A percentile compares a stretch with the other conserved stretches of the same genome.
Conservation (phyloP, 225 moss, liverwort and hornwort species). For the Sphagnum tenellum region DNA sequence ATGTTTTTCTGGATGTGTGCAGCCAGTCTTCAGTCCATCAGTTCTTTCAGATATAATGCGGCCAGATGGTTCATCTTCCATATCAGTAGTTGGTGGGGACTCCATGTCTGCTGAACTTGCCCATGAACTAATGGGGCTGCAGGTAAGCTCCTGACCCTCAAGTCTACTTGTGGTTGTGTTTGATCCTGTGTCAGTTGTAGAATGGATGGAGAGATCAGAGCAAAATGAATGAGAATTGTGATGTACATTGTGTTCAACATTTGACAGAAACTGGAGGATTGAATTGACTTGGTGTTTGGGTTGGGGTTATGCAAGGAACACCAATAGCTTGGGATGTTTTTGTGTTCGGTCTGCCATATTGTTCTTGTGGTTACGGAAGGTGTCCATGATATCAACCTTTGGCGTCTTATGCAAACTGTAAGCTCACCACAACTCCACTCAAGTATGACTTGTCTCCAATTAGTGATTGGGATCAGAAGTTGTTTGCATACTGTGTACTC, state of each 20-base stretch:
- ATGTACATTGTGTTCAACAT: too few relatives aligned
- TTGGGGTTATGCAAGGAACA: conserved; percentile 56
- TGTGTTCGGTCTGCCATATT: conserved; percentile 91
- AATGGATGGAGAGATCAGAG: too few relatives aligned
- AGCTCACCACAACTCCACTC: conserved; percentile 2
- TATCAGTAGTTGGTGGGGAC: conserved; percentile 65
- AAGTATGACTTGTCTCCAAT: background rate
- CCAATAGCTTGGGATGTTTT: conserved; percentile 81
- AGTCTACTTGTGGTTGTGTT: too few relatives aligned
- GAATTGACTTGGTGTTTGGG: conserved; percentile 23
- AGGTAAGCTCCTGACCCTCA: conserved; percentile 27
- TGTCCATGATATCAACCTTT: conserved; percentile 64
- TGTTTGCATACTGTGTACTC: too few relatives aligned
- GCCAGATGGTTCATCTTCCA: conserved; percentile 72
- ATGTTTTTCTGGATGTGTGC: conserved; percentile 10
- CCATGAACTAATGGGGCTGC: conserved; percentile 82
- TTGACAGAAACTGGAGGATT: background rate
- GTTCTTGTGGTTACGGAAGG: conserved; percentile 88
- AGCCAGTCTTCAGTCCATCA: conserved; percentile 93
- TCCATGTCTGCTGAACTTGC: conserved; percentile 80
- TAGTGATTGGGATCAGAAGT: background rate
- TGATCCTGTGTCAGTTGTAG: too few relatives aligned
- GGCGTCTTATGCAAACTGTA: conserved; percentile 91
- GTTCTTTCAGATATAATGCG: conserved; percentile 86
- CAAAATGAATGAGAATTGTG: too few relatives aligned